Evolutionary conservation across 2,329 filamentous ascomycete genomes (phyloP), one percentile per base, ranked within the genome.

Genomic region (Neofusicoccum laricinum): DNA sequence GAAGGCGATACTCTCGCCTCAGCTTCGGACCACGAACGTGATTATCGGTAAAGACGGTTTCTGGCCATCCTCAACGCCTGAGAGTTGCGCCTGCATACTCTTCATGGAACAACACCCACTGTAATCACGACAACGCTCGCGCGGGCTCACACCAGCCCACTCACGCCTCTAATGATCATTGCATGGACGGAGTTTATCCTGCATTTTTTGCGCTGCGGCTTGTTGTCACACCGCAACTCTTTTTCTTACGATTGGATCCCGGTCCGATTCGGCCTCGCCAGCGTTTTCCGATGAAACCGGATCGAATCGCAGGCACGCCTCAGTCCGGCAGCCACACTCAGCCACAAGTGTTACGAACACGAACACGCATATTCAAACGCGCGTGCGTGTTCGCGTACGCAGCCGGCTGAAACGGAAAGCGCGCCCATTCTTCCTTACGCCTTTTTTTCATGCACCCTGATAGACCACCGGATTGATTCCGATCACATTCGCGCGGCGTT

Each of bases 1-100:
- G 84, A 86, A 69, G 83, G 84, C 57, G 84, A 86, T 58, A 86
- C 84, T 7, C 75, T 86, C 57, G 81, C 79, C 10, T 76, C 74
- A 32, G 69, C 71, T 65, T 81, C 79, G 45, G 80, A 81, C 65
- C 75, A 72, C 45, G 79, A 81, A 61, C 68, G 63, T 48, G 63
- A 64, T 46, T 57, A 64, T 38, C 63, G 63, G 63, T 64, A 50
- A 64, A 43, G 45, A 53, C 38, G 41, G 41, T 45, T 43, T 38
- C 46, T 41, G 50, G 32, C 62, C 17, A 19, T 46, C 12, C n/a
- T 46, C 12, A 11, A n/a, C 38, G 32, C 21, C 34, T 61, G 4
- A 48, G 46, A 30, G 40, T 41, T 43, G 6, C 19, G 50, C 36
- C 40, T 49, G 43, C 32, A 43, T 15, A 15, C 17, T 30, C 40